These are phyloP conservation scores for Myriangium duriaei DNA, from an alignment of 2,329 filamentous ascomycete genomes.

Conservation along the genomic window DNA sequence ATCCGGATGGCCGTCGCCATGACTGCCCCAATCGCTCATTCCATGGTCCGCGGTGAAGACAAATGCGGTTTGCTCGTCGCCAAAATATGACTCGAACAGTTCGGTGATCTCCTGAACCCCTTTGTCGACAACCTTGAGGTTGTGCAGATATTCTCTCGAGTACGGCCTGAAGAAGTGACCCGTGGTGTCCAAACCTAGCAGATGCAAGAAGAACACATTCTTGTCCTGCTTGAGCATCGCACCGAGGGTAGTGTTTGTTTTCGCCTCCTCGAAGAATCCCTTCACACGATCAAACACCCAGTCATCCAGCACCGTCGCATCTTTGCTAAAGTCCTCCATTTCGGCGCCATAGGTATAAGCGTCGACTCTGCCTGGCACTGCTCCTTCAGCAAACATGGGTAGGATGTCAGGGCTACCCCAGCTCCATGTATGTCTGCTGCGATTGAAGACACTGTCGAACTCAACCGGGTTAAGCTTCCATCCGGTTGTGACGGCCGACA, in stretches of 20 bases:
- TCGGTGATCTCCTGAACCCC: conserved; percentile 75
- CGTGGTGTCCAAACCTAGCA: conserved; percentile 82
- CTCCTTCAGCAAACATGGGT: conserved; percentile 93
- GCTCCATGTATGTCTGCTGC: conserved; percentile 93
- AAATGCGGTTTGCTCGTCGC: conserved; percentile 72
- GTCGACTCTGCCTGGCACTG: conserved; percentile 73
- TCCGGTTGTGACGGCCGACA: conserved; percentile 90
- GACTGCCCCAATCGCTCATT: conserved; percentile 99
- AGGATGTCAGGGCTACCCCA: conserved; percentile 98
- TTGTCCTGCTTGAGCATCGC: conserved; percentile 67
- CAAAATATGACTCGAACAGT: conserved; percentile 75
- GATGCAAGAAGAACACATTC: conserved; percentile 85
- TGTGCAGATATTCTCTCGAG: conserved; percentile 87
- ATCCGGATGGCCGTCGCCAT: conserved; percentile 93
- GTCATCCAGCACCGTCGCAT: conserved; percentile 68
- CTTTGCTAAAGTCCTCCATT: conserved; percentile 76
- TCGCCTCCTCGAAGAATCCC: conserved; percentile 68
- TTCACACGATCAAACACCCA: conserved; percentile 97
- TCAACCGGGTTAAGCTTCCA: conserved; percentile 98
- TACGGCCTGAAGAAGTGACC: conserved; percentile 83
- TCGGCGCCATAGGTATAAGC: conserved; percentile 75
- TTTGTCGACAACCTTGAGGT: conserved; percentile 86
- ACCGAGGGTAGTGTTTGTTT: conserved; percentile 62
- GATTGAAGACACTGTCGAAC: conserved; percentile 97
- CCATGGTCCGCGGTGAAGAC: conserved; percentile 97